Evolutionary conservation across 805 yeast genomes (phyloP).

Genomic region (Zygotorulaspora sp.): DNA sequence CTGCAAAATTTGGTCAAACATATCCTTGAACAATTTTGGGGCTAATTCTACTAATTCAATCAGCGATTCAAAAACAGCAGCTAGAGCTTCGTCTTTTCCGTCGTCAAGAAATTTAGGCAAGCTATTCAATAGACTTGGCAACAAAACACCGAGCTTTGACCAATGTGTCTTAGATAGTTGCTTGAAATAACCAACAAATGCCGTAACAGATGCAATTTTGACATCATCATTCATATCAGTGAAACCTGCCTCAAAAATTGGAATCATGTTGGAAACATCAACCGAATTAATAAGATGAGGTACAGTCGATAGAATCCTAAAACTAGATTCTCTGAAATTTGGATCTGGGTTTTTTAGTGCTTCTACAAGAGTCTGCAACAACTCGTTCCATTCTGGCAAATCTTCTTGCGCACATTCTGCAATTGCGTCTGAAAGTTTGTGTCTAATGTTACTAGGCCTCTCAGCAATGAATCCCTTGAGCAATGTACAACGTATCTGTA

Average conservation of each 20-base stretch:
- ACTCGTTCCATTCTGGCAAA: conserved; percentile 66
- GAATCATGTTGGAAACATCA: conserved; percentile 51
- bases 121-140: conserved; percentile 81
- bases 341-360: conserved; percentile 55
- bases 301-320: conserved; percentile 78
- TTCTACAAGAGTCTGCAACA: conserved; percentile 66
- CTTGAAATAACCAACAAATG: conserved; percentile 86
- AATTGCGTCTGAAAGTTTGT: conserved; percentile 88
- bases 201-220: conserved; percentile 84
- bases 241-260: conserved; percentile 76
- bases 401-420: conserved; percentile 83
- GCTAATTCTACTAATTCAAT: conserved; percentile 90
- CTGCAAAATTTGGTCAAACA: conserved; percentile 83
- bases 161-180: conserved; percentile 74
- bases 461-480: conserved; percentile 68
- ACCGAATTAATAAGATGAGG: conserved; percentile 70
- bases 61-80: conserved; percentile 82
- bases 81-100: conserved; percentile 76
- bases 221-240: conserved; percentile 77
- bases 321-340: conserved; percentile 81
- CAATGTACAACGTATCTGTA: conserved; percentile 59
- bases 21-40: conserved; percentile 87
- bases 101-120: conserved; percentile 76
- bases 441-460: conserved; percentile 75
- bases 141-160: conserved; percentile 68